phyloP scores from a whole-genome alignment of 2,329 filamentous ascomycete genomes.

The Penicillium sp. region DNA sequence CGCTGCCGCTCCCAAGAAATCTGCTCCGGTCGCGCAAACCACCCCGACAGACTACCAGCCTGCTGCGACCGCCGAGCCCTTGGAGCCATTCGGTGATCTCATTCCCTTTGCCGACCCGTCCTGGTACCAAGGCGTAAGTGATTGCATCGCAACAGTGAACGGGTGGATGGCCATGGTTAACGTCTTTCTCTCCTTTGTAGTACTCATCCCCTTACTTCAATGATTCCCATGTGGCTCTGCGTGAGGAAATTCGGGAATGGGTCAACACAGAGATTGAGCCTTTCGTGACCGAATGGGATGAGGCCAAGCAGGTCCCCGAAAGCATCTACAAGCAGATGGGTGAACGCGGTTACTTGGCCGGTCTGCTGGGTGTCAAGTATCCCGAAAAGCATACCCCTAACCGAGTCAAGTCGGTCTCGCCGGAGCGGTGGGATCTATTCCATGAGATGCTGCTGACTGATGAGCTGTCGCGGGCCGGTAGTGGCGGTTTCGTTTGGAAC shows the following conservation, averaged over 20 bases:
- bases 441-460: conserved; percentile 95
- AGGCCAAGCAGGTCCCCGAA: conserved; percentile 82
- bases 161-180: background rate
- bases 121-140: conserved; percentile 87
- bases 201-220: conserved; percentile 98
- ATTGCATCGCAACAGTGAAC: background rate
- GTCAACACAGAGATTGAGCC: conserved; percentile 85
- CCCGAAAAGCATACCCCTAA: conserved; percentile 67
- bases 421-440: conserved; percentile 96
- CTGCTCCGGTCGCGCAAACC: conserved; percentile 46
- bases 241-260: conserved; percentile 87
- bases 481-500: conserved; percentile 95
- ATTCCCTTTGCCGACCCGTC: conserved; percentile 87
- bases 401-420: conserved; percentile 67
- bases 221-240: conserved; percentile 83
- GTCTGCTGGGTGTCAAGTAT: conserved; percentile 74
- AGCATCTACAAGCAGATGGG: conserved; percentile 95
- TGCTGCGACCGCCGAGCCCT: conserved; percentile 59
- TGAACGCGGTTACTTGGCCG: conserved; percentile 82
- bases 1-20: conserved; percentile 40
- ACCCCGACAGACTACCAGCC: conserved; percentile 40
- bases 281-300: conserved; percentile 92
- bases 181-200: conserved; percentile 39
- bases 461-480: conserved; percentile 81
- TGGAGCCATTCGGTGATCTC: conserved; percentile 78